These are phyloP conservation scores for Rugonectria rugulosa DNA, from an alignment of 2,329 filamentous ascomycete genomes.

Conservation along the genomic window DNA sequence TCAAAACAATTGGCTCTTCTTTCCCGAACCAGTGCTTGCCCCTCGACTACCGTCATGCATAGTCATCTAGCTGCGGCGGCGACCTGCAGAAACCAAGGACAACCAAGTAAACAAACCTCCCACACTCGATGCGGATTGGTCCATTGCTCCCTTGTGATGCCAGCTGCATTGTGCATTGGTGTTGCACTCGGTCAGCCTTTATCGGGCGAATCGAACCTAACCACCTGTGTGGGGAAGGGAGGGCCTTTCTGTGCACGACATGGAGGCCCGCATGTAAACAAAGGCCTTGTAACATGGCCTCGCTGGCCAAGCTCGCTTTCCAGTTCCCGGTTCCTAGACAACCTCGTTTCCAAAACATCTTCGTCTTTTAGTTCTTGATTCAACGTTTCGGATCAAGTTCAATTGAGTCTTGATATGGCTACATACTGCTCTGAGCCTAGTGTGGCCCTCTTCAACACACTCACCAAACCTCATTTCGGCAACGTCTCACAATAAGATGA, in stretches of 20 bases:
- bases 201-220: slow-evolving; percentile 4
- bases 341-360: neutral
- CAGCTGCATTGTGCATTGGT: slow-evolving; percentile 8
- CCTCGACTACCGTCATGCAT: slow-evolving; percentile 2
- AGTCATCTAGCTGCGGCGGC: slow-evolving; percentile 12
- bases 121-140: slow-evolving; percentile 8
- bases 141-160: neutral
- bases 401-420: neutral
- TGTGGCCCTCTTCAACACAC: neutral
- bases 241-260: neutral
- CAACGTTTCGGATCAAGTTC: neutral
- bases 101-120: slow-evolving; percentile 15
- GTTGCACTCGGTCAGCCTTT: slow-evolving; percentile 15
- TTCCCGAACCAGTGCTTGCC: neutral
- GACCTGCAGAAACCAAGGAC: neutral
- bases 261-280: slow-evolving; percentile 24
- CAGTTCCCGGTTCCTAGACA: neutral
- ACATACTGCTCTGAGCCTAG: neutral
- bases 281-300: neutral
- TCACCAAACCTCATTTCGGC: neutral
- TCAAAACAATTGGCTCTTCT: neutral
- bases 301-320: neutral
- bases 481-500: neutral
- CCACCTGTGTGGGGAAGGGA: neutral
- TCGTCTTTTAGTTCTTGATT: neutral